These are phyloP conservation scores for Debaryomyces coudertii DNA, from an alignment of 1,139 yeast species.

Conservation along the genomic window DNA sequence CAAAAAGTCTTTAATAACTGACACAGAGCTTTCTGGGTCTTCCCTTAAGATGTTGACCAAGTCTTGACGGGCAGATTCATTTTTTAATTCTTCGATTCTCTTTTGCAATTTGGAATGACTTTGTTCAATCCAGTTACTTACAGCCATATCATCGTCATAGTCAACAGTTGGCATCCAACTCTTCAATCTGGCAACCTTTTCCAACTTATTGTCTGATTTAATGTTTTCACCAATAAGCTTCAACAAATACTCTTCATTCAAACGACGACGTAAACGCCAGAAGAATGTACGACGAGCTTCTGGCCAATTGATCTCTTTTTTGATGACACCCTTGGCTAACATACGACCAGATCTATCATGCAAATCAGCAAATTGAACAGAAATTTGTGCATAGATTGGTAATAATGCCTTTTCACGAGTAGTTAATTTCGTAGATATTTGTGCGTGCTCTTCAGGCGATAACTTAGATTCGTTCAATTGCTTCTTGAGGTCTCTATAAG, in stretches of 20 bases:
- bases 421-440: conserved; percentile 63
- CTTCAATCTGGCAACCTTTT: conserved; percentile 82
- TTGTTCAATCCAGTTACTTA: conserved; percentile 85
- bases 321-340: conserved; percentile 91
- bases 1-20: conserved; percentile 64
- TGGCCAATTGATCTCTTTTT: conserved; percentile 82
- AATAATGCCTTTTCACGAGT: conserved; percentile 79
- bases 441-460: conserved; percentile 66
- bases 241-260: conserved; percentile 87
- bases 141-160: conserved; percentile 72
- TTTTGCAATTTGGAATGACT: conserved; percentile 67
- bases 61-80: conserved; percentile 63
- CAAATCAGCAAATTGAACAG: conserved; percentile 95
- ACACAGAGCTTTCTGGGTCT: conserved; percentile 56
- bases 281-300: conserved; percentile 93
- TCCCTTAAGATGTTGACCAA: conserved; percentile 62
- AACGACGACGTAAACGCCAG: conserved; percentile 98
- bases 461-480: conserved; percentile 57
- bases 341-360: conserved; percentile 98
- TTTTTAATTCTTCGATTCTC: conserved; percentile 64
- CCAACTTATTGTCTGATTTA: conserved; percentile 67
- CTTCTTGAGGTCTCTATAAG: conserved; percentile 67
- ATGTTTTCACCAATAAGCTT: conserved; percentile 71
- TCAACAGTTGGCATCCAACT: conserved; percentile 84
- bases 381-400: conserved; percentile 89